Evolutionary conservation across 2,329 filamentous ascomycete species (phyloP), one percentile per base, ranked within the genome.

Genomic region (Diaporthe citri): DNA sequence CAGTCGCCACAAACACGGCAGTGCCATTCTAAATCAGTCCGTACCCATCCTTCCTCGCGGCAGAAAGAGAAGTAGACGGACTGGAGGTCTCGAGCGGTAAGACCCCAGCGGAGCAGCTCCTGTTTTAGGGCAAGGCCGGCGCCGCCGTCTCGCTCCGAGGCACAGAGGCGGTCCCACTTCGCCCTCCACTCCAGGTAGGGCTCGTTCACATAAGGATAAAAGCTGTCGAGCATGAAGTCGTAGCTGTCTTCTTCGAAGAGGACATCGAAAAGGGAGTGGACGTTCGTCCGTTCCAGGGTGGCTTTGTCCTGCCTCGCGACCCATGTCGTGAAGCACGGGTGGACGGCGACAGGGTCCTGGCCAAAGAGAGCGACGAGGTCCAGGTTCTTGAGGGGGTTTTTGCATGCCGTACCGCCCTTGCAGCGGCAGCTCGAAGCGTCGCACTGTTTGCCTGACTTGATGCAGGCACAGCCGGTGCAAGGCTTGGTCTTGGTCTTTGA

Each of bases 291-390:
- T 28, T 56, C 67, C 20, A 56, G 17, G 20, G 9, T 25, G 7
- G 52, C 28, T 7, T 20, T 25, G 34, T 43, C 12, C 28, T 74
- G 67, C 52, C 28, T 57, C 15, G 28, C 28, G 17, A 70, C 12
- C 75, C 75, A 76, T 2, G 72, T 22, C 43, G 64, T 52, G 72
- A 76, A 76, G 55, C 75, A 76, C 3, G 62, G 59, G 36, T 76
- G 75, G n/a, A 72, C 46, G 28, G 25, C 10, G 22, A 60, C 43
- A 1, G 43, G 59, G 9, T 55, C 60, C 60, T 69, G 41, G 36
- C 75, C 72, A 25, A 76, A 76, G 25, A 76, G 31, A 25, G 75
- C 43, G 17, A 12, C 31, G 43, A 60, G 34, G 31, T 76, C 59
- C 8, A 76, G 60, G 3, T 43, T 62, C 20, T 57, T 64, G 46